Evolutionary conservation across 2,329 filamentous ascomycete species (phyloP), one percentile per base, ranked within the genome.

Genomic region (Thyridium curvatum): DNA sequence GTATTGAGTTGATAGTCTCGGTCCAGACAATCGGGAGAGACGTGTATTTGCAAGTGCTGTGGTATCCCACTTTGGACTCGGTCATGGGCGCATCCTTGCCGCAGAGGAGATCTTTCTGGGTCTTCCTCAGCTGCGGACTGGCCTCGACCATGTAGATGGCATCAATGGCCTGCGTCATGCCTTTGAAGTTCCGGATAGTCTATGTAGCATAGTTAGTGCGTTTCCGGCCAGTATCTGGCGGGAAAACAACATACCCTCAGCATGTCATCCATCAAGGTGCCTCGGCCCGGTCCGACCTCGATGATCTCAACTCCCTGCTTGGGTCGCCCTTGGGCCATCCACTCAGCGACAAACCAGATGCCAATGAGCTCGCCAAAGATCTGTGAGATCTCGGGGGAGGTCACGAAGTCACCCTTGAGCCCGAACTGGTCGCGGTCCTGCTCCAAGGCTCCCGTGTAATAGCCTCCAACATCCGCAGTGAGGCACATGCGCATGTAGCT

Each of bases 401-500:
- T 98, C 37, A 97, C 84, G 56, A 98, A 98, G 62, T 98, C 93
- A 18, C 93, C 93, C 54, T 87, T 86, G 40, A 77, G 69, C n/a
- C 93, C 93, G 52, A 98, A 98, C 46, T 91, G 90, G 55, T 96
- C 90, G 34, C 82, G 77, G 15, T 75, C 81, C 43, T 78, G 65
- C 39, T 74, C 72, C 32, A 82, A 73, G 17, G 80, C 77, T 5
- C 83, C 78, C 1, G 89, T 97, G 64, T 98, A 98, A 67, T 98
- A 98, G 39, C 93, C 93, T 42, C 88, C 89, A 30, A 88, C 66
- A 44, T 93, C 86, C 10, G 86, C 86, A 1, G 93, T 98, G 46
- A 98, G 77, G 60, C 91, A 96, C 82, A 97, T 94, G 58, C 93
- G 90, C 93, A 98, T 98, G 61, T 90, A 98, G 38, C 88, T 84